Conservation (phyloP, 768 basidiomycete species). For the Lactarius quietus region DNA sequence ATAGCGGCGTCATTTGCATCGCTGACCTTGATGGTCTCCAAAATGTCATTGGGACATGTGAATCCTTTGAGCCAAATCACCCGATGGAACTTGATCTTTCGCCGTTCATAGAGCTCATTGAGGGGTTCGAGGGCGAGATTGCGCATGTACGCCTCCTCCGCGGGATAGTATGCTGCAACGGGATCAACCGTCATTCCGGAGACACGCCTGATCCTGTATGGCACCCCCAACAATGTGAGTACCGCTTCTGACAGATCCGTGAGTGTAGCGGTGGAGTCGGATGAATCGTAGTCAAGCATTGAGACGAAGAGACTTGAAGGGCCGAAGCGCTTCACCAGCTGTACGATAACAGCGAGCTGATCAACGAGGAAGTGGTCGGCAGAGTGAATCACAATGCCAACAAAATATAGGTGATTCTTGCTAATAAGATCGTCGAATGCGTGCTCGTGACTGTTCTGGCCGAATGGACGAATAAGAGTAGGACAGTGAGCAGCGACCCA, state of each 20-base stretch:
- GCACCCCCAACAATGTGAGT: slow-evolving; percentile 86
- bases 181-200: slow-evolving; percentile 91
- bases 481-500: slow-evolving; percentile 98
- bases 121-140: slow-evolving; percentile 92
- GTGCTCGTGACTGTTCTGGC: slow-evolving; percentile 80
- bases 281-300: slow-evolving; percentile 95
- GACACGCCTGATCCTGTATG: slow-evolving; percentile 89
- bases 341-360: slow-evolving; percentile 96
- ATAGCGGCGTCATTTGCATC: slow-evolving; percentile 90
- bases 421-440: slow-evolving; percentile 86
- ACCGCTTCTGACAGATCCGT: slow-evolving; percentile 95
- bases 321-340: slow-evolving; percentile 88
- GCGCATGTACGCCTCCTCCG: slow-evolving; percentile 91
- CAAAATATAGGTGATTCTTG: slow-evolving; percentile 84
- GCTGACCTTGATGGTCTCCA: slow-evolving; percentile 92
- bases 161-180: slow-evolving; percentile 85
- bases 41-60: slow-evolving; percentile 96
- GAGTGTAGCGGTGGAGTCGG: slow-evolving; percentile 91
- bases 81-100: slow-evolving; percentile 79
- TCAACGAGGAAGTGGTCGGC: slow-evolving; percentile 99
- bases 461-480: slow-evolving; percentile 90
- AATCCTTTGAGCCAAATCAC: slow-evolving; percentile 99
- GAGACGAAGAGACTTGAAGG: slow-evolving; percentile 91
- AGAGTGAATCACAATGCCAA: slow-evolving; percentile 94
- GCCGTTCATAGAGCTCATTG: slow-evolving; percentile 68